Evolutionary conservation across 768 basidiomycete species (phyloP).

Genomic region (Strobilomyces echinocephalus): DNA sequence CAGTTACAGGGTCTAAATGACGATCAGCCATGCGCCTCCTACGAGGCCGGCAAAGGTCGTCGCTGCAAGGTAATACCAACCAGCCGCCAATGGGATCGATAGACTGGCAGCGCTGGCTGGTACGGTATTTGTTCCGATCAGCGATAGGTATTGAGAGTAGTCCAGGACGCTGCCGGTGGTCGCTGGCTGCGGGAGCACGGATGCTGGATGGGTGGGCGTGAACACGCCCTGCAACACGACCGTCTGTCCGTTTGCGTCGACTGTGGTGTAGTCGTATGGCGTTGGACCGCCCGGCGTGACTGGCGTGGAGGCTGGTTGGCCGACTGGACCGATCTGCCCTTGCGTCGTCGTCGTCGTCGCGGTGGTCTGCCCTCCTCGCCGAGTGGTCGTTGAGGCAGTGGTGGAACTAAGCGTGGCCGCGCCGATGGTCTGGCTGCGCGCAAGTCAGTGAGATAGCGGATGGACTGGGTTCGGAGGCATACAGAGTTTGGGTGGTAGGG

Average conservation of each 20-base stretch:
- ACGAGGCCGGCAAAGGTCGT: slow-evolving; percentile 22
- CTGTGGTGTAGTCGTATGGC: slow-evolving; percentile 49
- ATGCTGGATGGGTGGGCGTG: slow-evolving; percentile 30
- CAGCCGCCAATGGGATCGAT: slow-evolving; percentile 16
- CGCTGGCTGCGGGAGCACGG: slow-evolving; percentile 22
- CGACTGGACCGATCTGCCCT: slow-evolving; percentile 40
- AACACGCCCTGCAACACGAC: slow-evolving; percentile 22
- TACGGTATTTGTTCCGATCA: slow-evolving; percentile 29
- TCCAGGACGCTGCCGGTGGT: slow-evolving; percentile 27
- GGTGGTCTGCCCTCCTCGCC: slow-evolving; percentile 12
- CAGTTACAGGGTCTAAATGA: slow-evolving; percentile 16
- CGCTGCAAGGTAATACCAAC: slow-evolving; percentile 27
- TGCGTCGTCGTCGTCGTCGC: slow-evolving; percentile 18
- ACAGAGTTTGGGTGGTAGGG: slow-evolving; percentile 44
- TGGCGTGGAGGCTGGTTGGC: slow-evolving; percentile 41
- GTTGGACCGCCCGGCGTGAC: slow-evolving; percentile 43
- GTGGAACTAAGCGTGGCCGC: neutral
- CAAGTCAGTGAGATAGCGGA: slow-evolving; percentile 5
- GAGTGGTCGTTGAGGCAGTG: slow-evolving; percentile 15
- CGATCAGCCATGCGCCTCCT: slow-evolving; percentile 31
- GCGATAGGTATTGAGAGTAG: slow-evolving; percentile 28
- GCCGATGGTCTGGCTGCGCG: slow-evolving; percentile 11
- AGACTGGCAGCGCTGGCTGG: slow-evolving; percentile 24
- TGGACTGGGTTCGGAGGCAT: slow-evolving; percentile 8
- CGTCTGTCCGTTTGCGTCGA: slow-evolving; percentile 29